These are phyloP conservation scores for Paecilomyces sp. DNA, from an alignment of 2,329 filamentous ascomycete species.

Conservation along the genomic window DNA sequence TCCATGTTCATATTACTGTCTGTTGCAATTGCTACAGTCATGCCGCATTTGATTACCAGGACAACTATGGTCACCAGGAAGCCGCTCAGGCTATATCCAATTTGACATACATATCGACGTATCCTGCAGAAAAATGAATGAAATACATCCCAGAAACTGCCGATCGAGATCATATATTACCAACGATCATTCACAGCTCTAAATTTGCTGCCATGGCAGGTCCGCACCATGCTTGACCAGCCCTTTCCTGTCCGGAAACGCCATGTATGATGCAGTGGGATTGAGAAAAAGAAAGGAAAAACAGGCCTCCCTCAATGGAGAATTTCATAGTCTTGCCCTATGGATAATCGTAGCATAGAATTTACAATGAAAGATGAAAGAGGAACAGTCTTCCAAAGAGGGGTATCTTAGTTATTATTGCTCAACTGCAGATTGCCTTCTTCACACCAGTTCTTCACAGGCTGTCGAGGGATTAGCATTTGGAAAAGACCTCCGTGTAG, in stretches of 20 bases:
- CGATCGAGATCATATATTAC: neutral
- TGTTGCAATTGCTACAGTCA: neutral
- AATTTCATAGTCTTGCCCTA: neutral
- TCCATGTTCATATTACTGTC: too few species aligned
- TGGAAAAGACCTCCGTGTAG: neutral
- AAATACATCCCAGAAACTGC: neutral
- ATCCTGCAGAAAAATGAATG: neutral
- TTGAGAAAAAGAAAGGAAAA: neutral
- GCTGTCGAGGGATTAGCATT: constrained; percentile 15
- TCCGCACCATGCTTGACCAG: neutral
- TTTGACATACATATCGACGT: neutral
- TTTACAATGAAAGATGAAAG: neutral
- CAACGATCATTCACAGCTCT: neutral
- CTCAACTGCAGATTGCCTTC: constrained; percentile 24
- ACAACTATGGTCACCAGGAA: neutral
- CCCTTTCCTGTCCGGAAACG: neutral
- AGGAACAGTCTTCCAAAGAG: neutral
- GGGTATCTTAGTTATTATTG: constrained; percentile 4
- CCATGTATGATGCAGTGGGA: neutral
- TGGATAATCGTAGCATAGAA: neutral
- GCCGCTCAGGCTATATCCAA: neutral
- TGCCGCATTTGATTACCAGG: neutral
- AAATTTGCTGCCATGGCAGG: neutral
- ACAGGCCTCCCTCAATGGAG: neutral
- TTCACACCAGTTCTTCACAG: constrained; percentile 40